Base-by-base conservation (phyloP, 192 early-diverging fungal genomes). In the Entomortierella beljakovae region DNA sequence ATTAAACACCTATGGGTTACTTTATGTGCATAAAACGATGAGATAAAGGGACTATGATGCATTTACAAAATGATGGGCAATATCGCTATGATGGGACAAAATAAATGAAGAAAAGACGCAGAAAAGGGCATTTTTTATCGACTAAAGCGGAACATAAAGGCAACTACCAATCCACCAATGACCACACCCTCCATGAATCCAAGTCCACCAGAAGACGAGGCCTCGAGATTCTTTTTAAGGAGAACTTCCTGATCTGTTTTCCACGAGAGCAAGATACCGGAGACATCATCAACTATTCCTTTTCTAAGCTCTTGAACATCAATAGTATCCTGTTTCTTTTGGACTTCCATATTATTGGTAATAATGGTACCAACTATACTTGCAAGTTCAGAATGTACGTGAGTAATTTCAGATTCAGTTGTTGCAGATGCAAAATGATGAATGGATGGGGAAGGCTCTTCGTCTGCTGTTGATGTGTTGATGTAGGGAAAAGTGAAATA, bases 101-200 rank as follows among this genome's bases (percentile, higher is more conserved):
- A n/a, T n/a, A n/a, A n/a, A n/a, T n/a, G n/a, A n/a, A n/a, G n/a
- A n/a, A n/a, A n/a, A n/a, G n/a, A n/a, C n/a, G n/a, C n/a, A n/a
- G n/a, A n/a, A n/a, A n/a, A n/a, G n/a, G n/a, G n/a, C 10, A 25
- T 31, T 13, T 60, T 18, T 55, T 61, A 79, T 37, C 75, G 75
- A 16, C 67, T 64, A 28, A 79, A 79, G 31, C 68, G 60, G 48
- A 79, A 56, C 67, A 79, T 64, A 50, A 79, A 79, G 49, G 75
- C 75, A 38, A 79, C 75, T 20, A 79, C 23, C 20, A 79, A 28
- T 22, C 75, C 75, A 6, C 75, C 75, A 40, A 79, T 79, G 38
- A 79, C 67, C 1, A 79, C 61, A 22, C 75, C 75, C 56, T 79
- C 75, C 49, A 65, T 79, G 26, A 79, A 79, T 1, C 75, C 75